phyloP scores from a whole-genome alignment of 805 yeast genomes.

The Sungouiozyma intestinalis region DNA sequence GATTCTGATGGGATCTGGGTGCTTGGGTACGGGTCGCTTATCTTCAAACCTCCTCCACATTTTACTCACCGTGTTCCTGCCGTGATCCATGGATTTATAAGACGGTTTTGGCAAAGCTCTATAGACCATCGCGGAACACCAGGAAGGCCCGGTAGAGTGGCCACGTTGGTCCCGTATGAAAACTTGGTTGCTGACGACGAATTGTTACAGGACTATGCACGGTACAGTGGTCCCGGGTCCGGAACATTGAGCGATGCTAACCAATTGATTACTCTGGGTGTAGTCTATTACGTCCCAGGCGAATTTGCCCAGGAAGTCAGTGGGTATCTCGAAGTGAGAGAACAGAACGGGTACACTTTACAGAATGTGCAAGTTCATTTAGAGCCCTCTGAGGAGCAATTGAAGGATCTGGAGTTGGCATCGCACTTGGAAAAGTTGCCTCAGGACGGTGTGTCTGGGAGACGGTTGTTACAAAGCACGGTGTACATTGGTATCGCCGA shows the following conservation, averaged over 20 bases:
- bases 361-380: slow-evolving; percentile 58
- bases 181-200: slow-evolving; percentile 35
- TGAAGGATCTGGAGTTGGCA: slow-evolving; percentile 13
- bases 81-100: slow-evolving; percentile 57
- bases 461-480: slow-evolving; percentile 39
- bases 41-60: slow-evolving; percentile 83
- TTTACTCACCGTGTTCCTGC: slow-evolving; percentile 58
- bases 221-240: slow-evolving; percentile 9
- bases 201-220: slow-evolving; percentile 35
- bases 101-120: slow-evolving; percentile 88
- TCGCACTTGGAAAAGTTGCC: slow-evolving; percentile 26
- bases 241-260: slow-evolving; percentile 21
- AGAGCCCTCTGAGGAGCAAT: slow-evolving; percentile 17
- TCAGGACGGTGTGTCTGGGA: slow-evolving; percentile 27
- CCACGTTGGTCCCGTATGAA: slow-evolving; percentile 56
- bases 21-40: slow-evolving; percentile 81
- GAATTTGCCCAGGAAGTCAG: slow-evolving; percentile 49
- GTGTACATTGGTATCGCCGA: slow-evolving; percentile 79
- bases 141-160: slow-evolving; percentile 81
- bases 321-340: slow-evolving; percentile 68
- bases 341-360: slow-evolving; percentile 77
- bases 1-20: slow-evolving; percentile 45
- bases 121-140: slow-evolving; percentile 88
- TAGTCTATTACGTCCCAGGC: slow-evolving; percentile 71
- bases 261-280: slow-evolving; percentile 59